These are phyloP conservation scores for Eleusine indica DNA, from an alignment of 176 grass and related monocot species.

Conservation along the genomic window DNA sequence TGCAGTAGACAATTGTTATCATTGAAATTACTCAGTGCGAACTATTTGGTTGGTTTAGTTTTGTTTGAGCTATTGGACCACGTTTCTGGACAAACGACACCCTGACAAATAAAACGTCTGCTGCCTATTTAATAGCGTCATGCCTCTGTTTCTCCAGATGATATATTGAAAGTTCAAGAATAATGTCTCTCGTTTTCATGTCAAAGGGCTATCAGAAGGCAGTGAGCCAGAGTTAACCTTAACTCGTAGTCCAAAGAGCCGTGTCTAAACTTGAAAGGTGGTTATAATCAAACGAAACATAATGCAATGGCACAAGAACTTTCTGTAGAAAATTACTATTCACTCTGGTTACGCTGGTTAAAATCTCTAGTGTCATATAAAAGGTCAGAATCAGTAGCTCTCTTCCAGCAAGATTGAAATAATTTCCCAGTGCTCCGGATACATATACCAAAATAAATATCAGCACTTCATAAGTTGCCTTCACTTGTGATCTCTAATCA, in stretches of 20 bases:
- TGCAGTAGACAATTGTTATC: not conserved
- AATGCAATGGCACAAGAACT: not conserved
- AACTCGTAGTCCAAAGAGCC: not conserved
- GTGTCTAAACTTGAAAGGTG: too few species aligned
- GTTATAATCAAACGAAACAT: too few species aligned
- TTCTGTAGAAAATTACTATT: not conserved
- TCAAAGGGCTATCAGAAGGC: too few species aligned
- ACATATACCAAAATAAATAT: conserved; percentile 16
- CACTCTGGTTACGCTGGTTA: not conserved
- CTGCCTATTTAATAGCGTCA: not conserved
- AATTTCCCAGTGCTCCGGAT: not conserved
- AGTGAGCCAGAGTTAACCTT: too few species aligned
- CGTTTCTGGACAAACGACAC: not conserved
- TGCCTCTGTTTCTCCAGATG: not conserved
- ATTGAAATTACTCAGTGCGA: not conserved
- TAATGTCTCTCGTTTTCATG: not conserved
- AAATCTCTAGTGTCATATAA: not conserved
- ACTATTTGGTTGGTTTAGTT: not conserved
- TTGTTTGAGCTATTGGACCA: not conserved
- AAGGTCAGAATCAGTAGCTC: not conserved
- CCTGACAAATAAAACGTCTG: not conserved
- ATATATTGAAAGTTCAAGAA: not conserved
- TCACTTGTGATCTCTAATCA: not conserved
- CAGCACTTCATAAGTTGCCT: not conserved
- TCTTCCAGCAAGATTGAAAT: conserved; percentile 6